phyloP scores from a whole-genome alignment of 768 basidiomycete species.

The Cystofilobasidium capitatum region DNA sequence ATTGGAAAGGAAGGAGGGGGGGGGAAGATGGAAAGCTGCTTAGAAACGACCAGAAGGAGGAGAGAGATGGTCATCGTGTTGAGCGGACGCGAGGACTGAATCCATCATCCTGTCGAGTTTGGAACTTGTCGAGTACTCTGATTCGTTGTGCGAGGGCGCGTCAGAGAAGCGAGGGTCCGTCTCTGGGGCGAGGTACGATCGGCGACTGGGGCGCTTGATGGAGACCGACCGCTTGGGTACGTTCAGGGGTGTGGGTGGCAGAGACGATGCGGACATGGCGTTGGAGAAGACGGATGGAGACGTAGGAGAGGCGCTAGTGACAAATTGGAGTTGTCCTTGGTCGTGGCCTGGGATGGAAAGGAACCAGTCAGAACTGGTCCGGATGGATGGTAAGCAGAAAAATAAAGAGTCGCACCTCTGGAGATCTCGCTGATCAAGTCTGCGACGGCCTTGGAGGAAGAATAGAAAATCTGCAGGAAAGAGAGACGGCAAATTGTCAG shows the following conservation, averaged over 20 bases:
- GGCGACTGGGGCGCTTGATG: not conserved
- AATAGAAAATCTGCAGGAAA: constrained; percentile 13
- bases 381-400: no score
- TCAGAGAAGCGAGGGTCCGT: not conserved
- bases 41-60: no score
- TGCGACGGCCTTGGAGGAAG: constrained; percentile 16
- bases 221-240: constrained; percentile 16
- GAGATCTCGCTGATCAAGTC: constrained; percentile 24
- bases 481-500: not conserved
- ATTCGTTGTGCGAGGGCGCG: not conserved
- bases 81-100: no score
- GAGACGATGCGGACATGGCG: not conserved
- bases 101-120: not conserved
- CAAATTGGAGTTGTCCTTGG: constrained; percentile 8
- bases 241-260: constrained; percentile 2
- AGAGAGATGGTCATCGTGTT: no score
- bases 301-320: not conserved
- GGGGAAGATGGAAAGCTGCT: no score
- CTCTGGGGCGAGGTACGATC: not conserved
- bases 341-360: constrained; percentile 10
- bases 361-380: no score
- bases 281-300: not conserved
- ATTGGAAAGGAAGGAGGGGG: no score
- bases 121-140: not conserved
- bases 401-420: no score